Conservation (phyloP, 768 basidiomycete species). For the Steccherinum ochraceum region DNA sequence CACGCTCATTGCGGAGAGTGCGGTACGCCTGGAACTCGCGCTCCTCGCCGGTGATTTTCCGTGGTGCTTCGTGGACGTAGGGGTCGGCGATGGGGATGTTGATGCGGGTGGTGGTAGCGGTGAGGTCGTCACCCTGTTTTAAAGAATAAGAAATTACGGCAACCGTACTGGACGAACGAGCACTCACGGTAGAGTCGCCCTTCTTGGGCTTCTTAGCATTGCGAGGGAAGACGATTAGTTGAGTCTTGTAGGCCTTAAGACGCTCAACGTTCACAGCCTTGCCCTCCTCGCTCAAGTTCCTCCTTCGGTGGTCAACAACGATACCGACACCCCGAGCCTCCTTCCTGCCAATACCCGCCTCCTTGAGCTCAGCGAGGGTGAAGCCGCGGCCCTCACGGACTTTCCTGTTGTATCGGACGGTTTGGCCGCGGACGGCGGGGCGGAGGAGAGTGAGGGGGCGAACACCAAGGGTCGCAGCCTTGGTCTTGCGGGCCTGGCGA, state of each 20-base stretch:
- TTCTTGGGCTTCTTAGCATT: slow-evolving; percentile 94
- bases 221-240: slow-evolving; percentile 94
- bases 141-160: slow-evolving; percentile 6
- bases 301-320: slow-evolving; percentile 94
- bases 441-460: slow-evolving; percentile 89
- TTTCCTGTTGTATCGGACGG: slow-evolving; percentile 97
- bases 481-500: slow-evolving; percentile 85
- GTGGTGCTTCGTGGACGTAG: slow-evolving; percentile 74
- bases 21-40: slow-evolving; percentile 84
- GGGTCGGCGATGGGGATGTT: slow-evolving; percentile 61
- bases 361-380: slow-evolving; percentile 90
- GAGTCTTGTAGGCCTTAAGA: slow-evolving; percentile 87
- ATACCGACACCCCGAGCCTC: slow-evolving; percentile 91
- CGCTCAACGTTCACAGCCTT: slow-evolving; percentile 93
- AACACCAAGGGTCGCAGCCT: slow-evolving; percentile 87
- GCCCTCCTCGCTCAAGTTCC: slow-evolving; percentile 95
- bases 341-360: slow-evolving; percentile 90
- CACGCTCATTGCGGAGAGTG: slow-evolving; percentile 80
- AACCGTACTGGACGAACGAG: too few species aligned
- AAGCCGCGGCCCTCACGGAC: slow-evolving; percentile 96
- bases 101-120: slow-evolving; percentile 65
- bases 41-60: slow-evolving; percentile 90
- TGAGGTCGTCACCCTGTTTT: slow-evolving; percentile 85
- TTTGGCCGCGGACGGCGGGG: slow-evolving; percentile 94
- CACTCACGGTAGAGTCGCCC: slow-evolving; percentile 83